Evolutionary conservation across 768 basidiomycete genomes (phyloP).

Genomic region (Pleurotus sapidus): DNA sequence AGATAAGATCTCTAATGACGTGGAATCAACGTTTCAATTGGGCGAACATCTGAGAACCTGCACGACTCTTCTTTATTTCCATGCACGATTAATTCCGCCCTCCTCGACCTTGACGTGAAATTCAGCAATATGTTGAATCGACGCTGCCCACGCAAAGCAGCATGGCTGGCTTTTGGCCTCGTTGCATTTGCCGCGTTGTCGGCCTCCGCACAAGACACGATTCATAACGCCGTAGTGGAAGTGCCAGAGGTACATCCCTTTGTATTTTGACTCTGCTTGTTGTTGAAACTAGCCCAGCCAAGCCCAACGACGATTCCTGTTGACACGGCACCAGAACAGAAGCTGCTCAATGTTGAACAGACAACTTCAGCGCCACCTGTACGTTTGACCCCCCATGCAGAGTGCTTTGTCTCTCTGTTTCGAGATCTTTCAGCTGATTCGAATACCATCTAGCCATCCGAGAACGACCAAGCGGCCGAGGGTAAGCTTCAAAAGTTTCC

Average conservation of each 20-base stretch:
- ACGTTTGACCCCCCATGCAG: background rate
- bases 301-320: background rate
- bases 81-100: background rate
- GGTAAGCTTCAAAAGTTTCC: conserved; percentile 29
- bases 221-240: conserved; percentile 24
- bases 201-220: conserved; percentile 38
- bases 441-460: conserved; percentile 22
- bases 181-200: conserved; percentile 46
- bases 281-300: background rate
- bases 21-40: background rate
- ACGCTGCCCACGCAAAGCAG: conserved; percentile 38
- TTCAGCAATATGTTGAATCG: conserved; percentile 7
- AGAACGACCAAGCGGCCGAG: conserved; percentile 47
- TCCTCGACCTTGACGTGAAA: background rate
- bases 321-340: background rate
- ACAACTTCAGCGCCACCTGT: background rate
- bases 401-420: background rate
- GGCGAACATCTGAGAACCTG: background rate
- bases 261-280: background rate
- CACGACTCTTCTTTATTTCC: background rate
- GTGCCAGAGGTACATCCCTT: conserved; percentile 24
- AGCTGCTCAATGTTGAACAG: background rate
- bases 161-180: conserved; percentile 62
- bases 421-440: background rate
- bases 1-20: conserved; percentile 8